A percentile compares a stretch with the other conserved stretches of the same genome.
These are phyloP conservation scores for Sclerotinia minor DNA, from an alignment of 2,329 filamentous ascomycete species.

Conservation along the genomic window DNA sequence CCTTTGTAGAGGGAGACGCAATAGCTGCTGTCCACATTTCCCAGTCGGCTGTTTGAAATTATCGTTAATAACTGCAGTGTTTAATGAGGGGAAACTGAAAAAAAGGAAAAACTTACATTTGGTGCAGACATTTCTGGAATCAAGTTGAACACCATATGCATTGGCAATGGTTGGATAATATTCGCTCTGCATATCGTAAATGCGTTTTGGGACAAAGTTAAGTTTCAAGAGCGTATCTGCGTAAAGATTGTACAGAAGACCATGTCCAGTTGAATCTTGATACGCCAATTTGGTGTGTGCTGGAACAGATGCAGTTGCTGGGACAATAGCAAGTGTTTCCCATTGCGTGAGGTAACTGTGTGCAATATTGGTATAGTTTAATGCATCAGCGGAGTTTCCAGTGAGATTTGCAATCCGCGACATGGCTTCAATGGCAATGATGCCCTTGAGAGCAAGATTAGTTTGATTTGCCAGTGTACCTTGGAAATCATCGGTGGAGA, in stretches of 20 bases:
- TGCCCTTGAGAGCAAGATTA: slow-evolving; percentile 80
- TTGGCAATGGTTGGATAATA: slow-evolving; percentile 75
- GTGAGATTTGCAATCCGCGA: slow-evolving; percentile 65
- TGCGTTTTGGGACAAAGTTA: slow-evolving; percentile 68
- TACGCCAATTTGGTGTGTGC: slow-evolving; percentile 79
- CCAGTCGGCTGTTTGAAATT: slow-evolving; percentile 61
- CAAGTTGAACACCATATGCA: slow-evolving; percentile 77
- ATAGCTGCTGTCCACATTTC: slow-evolving; percentile 82
- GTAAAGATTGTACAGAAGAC: slow-evolving; percentile 75
- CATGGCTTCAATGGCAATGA: slow-evolving; percentile 82
- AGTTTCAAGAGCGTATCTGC: slow-evolving; percentile 77
- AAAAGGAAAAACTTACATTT: slow-evolving; percentile 54
- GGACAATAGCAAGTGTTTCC: slow-evolving; percentile 69
- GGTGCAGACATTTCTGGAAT: slow-evolving; percentile 76
- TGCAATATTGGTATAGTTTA: slow-evolving; percentile 62
- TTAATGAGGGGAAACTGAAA: background rate
- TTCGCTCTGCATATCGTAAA: slow-evolving; percentile 75
- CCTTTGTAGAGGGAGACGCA: slow-evolving; percentile 58
- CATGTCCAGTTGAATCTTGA: slow-evolving; percentile 56
- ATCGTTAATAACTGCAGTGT: background rate
- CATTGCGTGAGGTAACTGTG: slow-evolving; percentile 71
- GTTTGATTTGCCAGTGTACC: slow-evolving; percentile 77
- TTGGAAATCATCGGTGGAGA: slow-evolving; percentile 84
- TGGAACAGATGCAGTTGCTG: slow-evolving; percentile 50
- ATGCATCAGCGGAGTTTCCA: slow-evolving; percentile 57